Conservation (phyloP, 345 rosid species). For the Boechera retrofracta region DNA sequence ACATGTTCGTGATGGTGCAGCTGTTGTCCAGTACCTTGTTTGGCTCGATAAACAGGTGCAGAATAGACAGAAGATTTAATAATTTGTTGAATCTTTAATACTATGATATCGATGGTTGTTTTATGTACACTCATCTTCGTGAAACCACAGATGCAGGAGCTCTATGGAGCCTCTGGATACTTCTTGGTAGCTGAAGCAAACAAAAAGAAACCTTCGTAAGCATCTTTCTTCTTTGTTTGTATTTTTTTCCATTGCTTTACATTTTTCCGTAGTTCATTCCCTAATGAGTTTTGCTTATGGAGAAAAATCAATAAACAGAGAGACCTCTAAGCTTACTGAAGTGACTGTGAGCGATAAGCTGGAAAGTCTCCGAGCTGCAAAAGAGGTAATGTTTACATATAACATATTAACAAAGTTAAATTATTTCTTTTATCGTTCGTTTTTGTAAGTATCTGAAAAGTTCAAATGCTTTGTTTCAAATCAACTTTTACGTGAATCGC, state of each 20-base stretch:
- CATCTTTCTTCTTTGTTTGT: constrained; percentile 13
- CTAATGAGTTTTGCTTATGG: background rate
- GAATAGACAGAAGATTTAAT: background rate
- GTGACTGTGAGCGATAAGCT: constrained; percentile 78
- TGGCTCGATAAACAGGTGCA: constrained; percentile 91
- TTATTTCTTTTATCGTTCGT: background rate
- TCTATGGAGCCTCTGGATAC: constrained; percentile 95
- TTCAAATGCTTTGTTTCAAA: background rate
- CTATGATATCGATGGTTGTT: background rate
- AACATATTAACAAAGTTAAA: background rate
- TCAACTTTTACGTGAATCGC: background rate
- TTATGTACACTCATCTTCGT: constrained; percentile 13
- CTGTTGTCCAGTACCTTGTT: constrained; percentile 91
- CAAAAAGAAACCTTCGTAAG: constrained; percentile 59
- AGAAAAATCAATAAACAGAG: constrained; percentile 49
- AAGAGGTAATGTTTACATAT: constrained; percentile 61
- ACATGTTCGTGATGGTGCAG: constrained; percentile 97
- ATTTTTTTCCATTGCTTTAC: background rate
- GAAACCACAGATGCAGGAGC: constrained; percentile 77
- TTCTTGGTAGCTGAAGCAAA: constrained; percentile 66
- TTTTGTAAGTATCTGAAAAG: background rate
- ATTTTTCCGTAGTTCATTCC: background rate
- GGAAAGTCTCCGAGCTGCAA: constrained; percentile 85
- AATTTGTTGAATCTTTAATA: background rate
- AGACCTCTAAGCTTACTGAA: constrained; percentile 66